These are phyloP conservation scores for Circinella umbellata DNA, from an alignment of 371 early-diverging fungal genomes.

Conservation along the genomic window DNA sequence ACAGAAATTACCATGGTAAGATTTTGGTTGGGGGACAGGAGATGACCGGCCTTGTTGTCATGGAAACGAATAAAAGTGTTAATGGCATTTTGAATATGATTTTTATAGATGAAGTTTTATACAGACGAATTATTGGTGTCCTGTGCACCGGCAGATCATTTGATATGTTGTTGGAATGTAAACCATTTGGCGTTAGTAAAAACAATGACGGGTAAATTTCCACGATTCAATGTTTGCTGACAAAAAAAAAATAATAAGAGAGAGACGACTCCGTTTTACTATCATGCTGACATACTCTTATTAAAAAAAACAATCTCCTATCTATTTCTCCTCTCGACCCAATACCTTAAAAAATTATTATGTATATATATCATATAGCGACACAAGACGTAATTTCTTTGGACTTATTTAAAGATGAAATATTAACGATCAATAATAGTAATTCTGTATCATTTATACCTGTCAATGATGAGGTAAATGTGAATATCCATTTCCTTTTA, in stretches of 20 bases:
- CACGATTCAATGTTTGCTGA: neutral
- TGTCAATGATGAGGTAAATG: conserved; percentile 67
- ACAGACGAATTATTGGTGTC: conserved; percentile 63
- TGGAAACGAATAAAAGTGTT: too few species aligned
- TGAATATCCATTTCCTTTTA: neutral
- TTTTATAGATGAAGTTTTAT: conserved; percentile 62
- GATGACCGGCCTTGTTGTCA: too few species aligned
- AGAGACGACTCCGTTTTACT: too few species aligned
- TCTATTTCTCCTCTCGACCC: conserved; percentile 8
- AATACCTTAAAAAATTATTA: neutral
- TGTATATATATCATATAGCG: conserved; percentile 12
- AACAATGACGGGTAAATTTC: conserved; percentile 54
- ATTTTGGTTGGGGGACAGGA: neutral
- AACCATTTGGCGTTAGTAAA: conserved; percentile 59
- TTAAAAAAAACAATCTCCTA: conserved; percentile 6
- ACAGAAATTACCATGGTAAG: conserved; percentile 65
- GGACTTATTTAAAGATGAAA: conserved; percentile 66
- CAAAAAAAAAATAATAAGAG: neutral
- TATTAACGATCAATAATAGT: conserved; percentile 65
- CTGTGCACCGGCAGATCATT: conserved; percentile 68
- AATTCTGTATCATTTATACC: conserved; percentile 71
- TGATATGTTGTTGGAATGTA: conserved; percentile 69
- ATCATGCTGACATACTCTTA: neutral
- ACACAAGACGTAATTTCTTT: conserved; percentile 54
- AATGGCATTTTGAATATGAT: neutral